Conservation (phyloP, 352 stramenopile species). For the Blastocystis sp. region DNA sequence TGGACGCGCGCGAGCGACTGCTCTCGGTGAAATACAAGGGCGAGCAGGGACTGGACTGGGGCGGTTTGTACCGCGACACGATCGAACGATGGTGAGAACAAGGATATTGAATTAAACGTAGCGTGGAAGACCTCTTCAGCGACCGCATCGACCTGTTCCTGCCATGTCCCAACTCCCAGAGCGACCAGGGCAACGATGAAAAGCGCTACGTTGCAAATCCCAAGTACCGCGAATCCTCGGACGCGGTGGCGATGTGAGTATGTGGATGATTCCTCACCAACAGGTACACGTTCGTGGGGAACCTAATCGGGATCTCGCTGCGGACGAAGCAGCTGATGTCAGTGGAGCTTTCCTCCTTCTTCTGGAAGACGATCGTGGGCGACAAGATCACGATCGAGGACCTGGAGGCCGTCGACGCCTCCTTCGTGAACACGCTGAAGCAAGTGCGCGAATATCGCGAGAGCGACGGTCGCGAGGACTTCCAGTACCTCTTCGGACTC, state of each 20-base stretch:
- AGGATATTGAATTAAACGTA: not conserved
- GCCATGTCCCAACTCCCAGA: not conserved
- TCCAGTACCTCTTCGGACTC: constrained; percentile 77
- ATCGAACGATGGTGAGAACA: constrained; percentile 35
- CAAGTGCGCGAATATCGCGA: constrained; percentile 71
- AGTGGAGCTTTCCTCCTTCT: constrained; percentile 69
- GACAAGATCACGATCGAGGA: constrained; percentile 67
- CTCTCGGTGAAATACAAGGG: constrained; percentile 59
- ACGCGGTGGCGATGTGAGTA: constrained; percentile 61
- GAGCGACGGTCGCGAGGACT: constrained; percentile 66
- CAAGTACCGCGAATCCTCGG: constrained; percentile 59
- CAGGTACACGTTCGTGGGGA: constrained; percentile 80
- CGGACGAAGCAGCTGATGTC: constrained; percentile 75
- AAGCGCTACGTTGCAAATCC: constrained; percentile 77
- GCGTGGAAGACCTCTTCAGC: constrained; percentile 43
- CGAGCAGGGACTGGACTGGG: constrained; percentile 59
- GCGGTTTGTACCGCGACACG: constrained; percentile 57
- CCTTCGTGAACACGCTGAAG: constrained; percentile 73
- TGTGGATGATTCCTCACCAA: constrained; percentile 41
- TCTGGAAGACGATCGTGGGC: constrained; percentile 77
- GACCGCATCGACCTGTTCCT: constrained; percentile 50
- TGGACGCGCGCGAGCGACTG: constrained; percentile 55
- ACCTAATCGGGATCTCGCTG: constrained; percentile 74
- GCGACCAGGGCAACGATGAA: constrained; percentile 66
- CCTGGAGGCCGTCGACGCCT: constrained; percentile 70